phyloP scores from a whole-genome alignment of 2,329 filamentous ascomycete species.

The Fusarium burgessii region DNA sequence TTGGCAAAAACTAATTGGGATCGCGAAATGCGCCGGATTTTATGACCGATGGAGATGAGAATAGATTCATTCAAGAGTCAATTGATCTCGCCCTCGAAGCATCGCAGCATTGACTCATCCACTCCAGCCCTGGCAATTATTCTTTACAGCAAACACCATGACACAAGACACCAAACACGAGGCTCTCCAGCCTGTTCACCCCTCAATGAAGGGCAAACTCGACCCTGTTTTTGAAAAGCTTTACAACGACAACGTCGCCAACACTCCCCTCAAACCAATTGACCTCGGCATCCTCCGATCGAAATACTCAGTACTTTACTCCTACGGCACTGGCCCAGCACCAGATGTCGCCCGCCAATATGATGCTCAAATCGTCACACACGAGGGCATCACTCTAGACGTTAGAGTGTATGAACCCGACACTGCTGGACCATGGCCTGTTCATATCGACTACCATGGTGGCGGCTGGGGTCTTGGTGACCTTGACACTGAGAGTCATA shows the following conservation, averaged over 20 bases:
- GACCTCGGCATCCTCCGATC: constrained; percentile 54
- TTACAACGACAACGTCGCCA: constrained; percentile 60
- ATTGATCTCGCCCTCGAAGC: neutral
- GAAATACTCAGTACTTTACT: constrained; percentile 59
- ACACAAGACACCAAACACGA: constrained; percentile 50
- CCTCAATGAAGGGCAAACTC: constrained; percentile 58
- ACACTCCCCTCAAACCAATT: constrained; percentile 55
- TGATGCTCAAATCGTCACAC: constrained; percentile 45
- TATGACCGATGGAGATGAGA: neutral
- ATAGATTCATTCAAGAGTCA: constrained; percentile 10
- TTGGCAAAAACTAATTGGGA: neutral
- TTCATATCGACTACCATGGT: constrained; percentile 63
- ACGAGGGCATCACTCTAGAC: constrained; percentile 2
- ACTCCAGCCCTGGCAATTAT: neutral
- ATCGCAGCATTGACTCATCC: no score
- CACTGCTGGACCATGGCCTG: constrained; percentile 56
- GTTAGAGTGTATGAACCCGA: constrained; percentile 28
- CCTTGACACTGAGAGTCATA: constrained; percentile 61
- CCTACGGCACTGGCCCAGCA: constrained; percentile 57
- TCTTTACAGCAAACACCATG: neutral
- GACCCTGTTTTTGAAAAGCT: constrained; percentile 61
- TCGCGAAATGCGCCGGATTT: neutral
- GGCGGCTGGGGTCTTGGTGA: constrained; percentile 64
- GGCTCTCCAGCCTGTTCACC: constrained; percentile 62
- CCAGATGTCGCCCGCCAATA: constrained; percentile 56